Evolutionary conservation across 805 yeast genomes (phyloP).

Genomic region (Saccharomycopsis guyanensis): DNA sequence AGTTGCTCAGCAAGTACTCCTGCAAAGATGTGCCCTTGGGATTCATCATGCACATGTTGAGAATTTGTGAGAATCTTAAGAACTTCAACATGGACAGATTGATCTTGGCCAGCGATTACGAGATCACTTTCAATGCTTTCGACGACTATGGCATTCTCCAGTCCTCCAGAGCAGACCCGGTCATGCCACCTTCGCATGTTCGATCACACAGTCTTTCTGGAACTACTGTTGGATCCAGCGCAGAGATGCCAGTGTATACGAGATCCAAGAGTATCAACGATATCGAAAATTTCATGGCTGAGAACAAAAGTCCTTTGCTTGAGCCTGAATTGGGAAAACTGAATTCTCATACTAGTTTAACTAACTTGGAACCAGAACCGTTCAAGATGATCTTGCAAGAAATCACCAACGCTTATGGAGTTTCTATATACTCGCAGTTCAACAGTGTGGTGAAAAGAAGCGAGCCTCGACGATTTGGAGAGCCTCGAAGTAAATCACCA

Average conservation of each 20-base stretch:
- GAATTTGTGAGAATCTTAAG: conserved; percentile 56
- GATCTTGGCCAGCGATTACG: conserved; percentile 61
- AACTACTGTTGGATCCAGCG: neutral
- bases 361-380: neutral
- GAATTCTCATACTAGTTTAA: neutral
- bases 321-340: neutral
- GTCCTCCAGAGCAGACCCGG: neutral
- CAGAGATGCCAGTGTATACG: neutral
- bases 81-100: conserved; percentile 52
- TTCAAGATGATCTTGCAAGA: conserved; percentile 8
- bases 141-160: conserved; percentile 17
- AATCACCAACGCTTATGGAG: conserved; percentile 14
- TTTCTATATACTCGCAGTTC: conserved; percentile 18
- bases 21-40: conserved; percentile 80
- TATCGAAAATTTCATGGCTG: neutral
- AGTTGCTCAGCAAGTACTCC: conserved; percentile 54
- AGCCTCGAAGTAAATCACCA: neutral
- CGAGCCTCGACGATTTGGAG: neutral
- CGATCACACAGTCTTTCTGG: neutral
- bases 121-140: conserved; percentile 29
- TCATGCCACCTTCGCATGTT: neutral
- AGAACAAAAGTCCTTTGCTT: neutral
- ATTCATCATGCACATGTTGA: conserved; percentile 56
- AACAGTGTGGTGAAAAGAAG: conserved; percentile 12
- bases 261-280: conserved; percentile 9